phyloP scores from a whole-genome alignment of 2,329 filamentous ascomycete genomes.

The Monilinia laxa region DNA sequence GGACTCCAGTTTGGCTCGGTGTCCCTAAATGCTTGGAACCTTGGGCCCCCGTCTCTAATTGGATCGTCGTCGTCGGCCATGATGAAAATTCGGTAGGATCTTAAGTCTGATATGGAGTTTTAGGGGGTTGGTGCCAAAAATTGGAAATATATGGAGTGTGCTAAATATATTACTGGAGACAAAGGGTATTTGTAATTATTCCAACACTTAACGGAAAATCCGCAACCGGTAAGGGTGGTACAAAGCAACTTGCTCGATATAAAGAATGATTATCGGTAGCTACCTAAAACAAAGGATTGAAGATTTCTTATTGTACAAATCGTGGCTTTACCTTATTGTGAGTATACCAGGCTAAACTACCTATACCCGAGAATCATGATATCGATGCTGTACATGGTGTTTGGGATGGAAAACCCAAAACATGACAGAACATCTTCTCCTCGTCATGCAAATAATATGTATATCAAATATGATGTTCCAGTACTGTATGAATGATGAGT shows the following conservation, averaged over 20 bases:
- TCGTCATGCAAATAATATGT: not conserved
- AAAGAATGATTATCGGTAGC: not conserved
- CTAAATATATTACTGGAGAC: not conserved
- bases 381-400: not conserved
- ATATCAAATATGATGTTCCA: no score
- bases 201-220: not conserved
- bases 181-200: not conserved
- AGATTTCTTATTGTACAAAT: not conserved
- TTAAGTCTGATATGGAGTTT: not conserved
- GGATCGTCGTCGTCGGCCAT: not conserved
- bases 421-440: not conserved
- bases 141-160: not conserved
- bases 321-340: not conserved
- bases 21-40: not conserved
- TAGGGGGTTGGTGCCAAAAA: not conserved
- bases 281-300: not conserved
- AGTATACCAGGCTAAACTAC: not conserved
- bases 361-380: not conserved
- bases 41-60: not conserved
- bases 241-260: not conserved
- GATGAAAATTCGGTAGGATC: not conserved
- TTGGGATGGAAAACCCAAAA: not conserved
- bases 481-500: not conserved
- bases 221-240: slow-evolving; percentile 1
- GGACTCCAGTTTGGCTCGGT: not conserved